Evolutionary conservation across 805 yeast genomes (phyloP), one percentile per base, ranked within the genome.

Genomic region (Saturnispora gosingensis): DNA sequence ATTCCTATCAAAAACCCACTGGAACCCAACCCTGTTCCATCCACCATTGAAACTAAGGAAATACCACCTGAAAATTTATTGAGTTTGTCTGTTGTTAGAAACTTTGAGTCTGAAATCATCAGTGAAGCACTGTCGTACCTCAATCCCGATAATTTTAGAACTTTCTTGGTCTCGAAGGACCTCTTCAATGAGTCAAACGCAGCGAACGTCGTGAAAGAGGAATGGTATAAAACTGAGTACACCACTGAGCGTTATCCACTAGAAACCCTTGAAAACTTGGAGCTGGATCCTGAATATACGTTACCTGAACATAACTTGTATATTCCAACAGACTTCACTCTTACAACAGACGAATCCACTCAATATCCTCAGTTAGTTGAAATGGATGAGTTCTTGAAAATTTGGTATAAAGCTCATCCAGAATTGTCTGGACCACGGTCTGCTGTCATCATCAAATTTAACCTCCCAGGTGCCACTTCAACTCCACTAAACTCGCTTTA

Each of bases 361-460:
- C 53, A 58, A 28, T 78, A 77, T 54, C 97, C 97, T 1, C 71
- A 71, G 36, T 70, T 88, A 40, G 68, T 93, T 51, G 68, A 75
- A 53, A 72, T 76, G 45, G 72, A 75, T 45, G 67, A 74, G 13
- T 72, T 72, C 46, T 67, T 74, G 38, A 82, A 81, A 58, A 69
- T 87, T 36, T 91, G 98, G 98, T 87, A 73, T 66, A 91, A 91
- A 65, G 84, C 84, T 59, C 96, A 91, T 69, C 96, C 91, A 58
- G 80, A 83, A 48, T 86, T 91, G 63, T 80, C 85, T 72, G 85
- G 87, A 16, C 99, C 98, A 47, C 86, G 90, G 68, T 93, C 93
- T 0, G 73, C 78, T 46, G 78, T 89, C 30, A 77, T 78, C 39
- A 64, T 88, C 49, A 72, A 77, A 40, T 73, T 91, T 56, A 82